phyloP scores from a whole-genome alignment of 805 yeast species.

The Metschnikowia shivogae region DNA sequence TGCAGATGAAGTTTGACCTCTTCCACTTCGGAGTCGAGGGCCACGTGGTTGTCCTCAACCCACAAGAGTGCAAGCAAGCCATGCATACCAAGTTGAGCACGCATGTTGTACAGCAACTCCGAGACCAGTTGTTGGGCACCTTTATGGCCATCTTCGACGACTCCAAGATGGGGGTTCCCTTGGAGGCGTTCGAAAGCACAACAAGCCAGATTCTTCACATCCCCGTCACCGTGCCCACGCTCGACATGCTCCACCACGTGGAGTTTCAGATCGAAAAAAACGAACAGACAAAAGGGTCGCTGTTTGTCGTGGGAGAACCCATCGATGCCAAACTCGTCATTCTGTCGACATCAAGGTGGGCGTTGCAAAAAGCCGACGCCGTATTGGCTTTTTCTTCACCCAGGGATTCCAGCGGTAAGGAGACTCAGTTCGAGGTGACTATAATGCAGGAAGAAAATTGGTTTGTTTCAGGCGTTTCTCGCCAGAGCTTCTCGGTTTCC shows the following conservation, averaged over 20 bases:
- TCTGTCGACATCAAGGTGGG: slow-evolving; percentile 46
- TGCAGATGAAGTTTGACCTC: slow-evolving; percentile 26
- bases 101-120: slow-evolving; percentile 8
- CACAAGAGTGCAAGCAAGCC: slow-evolving; percentile 14
- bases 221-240: slow-evolving; percentile 58
- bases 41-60: slow-evolving; percentile 19
- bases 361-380: slow-evolving; percentile 7
- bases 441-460: slow-evolving; percentile 63
- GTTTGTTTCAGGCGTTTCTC: slow-evolving; percentile 72
- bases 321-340: slow-evolving; percentile 44
- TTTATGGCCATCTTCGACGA: slow-evolving; percentile 1
- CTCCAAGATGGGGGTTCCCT: not conserved
- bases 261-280: slow-evolving; percentile 38
- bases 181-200: not conserved
- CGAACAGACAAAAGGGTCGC: slow-evolving; percentile 21
- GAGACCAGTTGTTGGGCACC: slow-evolving; percentile 9
- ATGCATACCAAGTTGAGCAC: slow-evolving; percentile 3
- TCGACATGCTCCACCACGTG: slow-evolving; percentile 57
- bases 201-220: slow-evolving; percentile 32
- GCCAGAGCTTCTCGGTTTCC: slow-evolving; percentile 44
- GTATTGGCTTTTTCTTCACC: slow-evolving; percentile 16
- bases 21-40: slow-evolving; percentile 26
- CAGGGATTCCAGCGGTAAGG: not conserved
- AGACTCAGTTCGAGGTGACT: slow-evolving; percentile 40
- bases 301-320: slow-evolving; percentile 61